Base-by-base conservation (phyloP, 306 rosid species). In the Aeschynomene evenia region DNA sequence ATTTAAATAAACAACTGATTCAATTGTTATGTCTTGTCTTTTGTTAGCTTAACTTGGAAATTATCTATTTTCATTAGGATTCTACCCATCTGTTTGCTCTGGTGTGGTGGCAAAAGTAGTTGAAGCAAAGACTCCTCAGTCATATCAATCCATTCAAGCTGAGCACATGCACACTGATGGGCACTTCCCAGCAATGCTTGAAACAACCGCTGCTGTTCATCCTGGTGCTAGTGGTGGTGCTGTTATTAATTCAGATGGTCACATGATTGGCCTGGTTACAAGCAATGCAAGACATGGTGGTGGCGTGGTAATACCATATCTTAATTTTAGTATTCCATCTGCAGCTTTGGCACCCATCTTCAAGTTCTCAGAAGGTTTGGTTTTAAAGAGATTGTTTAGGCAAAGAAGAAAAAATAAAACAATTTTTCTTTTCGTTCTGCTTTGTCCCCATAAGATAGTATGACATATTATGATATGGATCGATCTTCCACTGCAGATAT, bases 191-290 rank as follows among this genome's bases (percentile, higher is more conserved):
- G 95, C 77, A 53, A 94, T 91, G 96, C 90, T 94, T 24, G 96
- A 94, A 87, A 91, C 98, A 69, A 91, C 97, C 40, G 95, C 99
- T 21, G 87, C 97, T 63, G 89, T 94, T 83, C 97, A 91, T 79
- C 97, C 99, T 13, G 99, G 99, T 56, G 88, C 95, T 77, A 94
- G 99, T 81, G 97, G 99, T 54, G 99, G 97, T 34, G 92, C 96
- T 72, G 92, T 94, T 46, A 81, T 94, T 66, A 84, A 94, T 84
- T 81, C 85, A 21, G 88, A 85, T 24, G 99, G 97, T 67, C 89
- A 72, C 82, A 87, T 91, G 97, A 91, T 94, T 75, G 97, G 98
- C 69, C 86, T 91, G 63, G 95, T 94, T 66, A 91, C 99, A 42
- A 94, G 98, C 84, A 94, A 94, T 46, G 96, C 98, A 21, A 85